These are phyloP conservation scores for Eucalyptus pauciflora DNA, from an alignment of 345 rosid genomes.

Conservation along the genomic window DNA sequence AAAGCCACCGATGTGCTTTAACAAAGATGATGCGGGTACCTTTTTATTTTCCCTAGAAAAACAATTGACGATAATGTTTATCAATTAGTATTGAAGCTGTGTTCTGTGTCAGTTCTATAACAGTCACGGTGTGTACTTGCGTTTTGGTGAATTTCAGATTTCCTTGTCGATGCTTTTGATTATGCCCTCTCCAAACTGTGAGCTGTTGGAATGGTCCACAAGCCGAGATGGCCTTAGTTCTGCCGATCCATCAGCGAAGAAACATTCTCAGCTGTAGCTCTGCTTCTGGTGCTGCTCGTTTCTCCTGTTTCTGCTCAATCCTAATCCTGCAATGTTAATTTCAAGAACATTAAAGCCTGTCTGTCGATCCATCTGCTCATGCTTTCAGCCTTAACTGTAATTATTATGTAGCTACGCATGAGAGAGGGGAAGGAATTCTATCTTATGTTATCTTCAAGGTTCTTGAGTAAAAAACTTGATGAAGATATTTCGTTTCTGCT, in stretches of 20 bases:
- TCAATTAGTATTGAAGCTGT: background rate
- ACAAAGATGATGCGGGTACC: constrained; percentile 87
- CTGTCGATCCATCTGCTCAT: background rate
- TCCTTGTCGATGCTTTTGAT: constrained; percentile 75
- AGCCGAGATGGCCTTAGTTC: background rate
- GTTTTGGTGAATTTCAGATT: constrained; percentile 29
- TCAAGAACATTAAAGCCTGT: background rate
- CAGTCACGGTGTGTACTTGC: background rate
- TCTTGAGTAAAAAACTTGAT: no score
- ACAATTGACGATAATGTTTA: background rate
- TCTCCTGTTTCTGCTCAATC: background rate
- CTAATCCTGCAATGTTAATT: background rate
- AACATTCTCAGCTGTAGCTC: background rate
- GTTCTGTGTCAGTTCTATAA: background rate
- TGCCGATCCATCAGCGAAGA: background rate
- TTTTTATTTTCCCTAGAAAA: background rate
- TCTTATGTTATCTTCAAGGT: no score
- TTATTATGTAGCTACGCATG: background rate
- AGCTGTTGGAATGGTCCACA: background rate
- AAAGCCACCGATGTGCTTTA: constrained; percentile 94
- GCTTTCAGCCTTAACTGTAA: background rate
- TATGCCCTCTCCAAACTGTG: constrained; percentile 54
- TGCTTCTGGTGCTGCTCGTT: background rate
- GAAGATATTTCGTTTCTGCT: background rate
- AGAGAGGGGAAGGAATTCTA: no score